Evolutionary conservation across 2,329 filamentous ascomycete species (phyloP), one percentile per base, ranked within the genome.

Genomic region (Venturia effusa): DNA sequence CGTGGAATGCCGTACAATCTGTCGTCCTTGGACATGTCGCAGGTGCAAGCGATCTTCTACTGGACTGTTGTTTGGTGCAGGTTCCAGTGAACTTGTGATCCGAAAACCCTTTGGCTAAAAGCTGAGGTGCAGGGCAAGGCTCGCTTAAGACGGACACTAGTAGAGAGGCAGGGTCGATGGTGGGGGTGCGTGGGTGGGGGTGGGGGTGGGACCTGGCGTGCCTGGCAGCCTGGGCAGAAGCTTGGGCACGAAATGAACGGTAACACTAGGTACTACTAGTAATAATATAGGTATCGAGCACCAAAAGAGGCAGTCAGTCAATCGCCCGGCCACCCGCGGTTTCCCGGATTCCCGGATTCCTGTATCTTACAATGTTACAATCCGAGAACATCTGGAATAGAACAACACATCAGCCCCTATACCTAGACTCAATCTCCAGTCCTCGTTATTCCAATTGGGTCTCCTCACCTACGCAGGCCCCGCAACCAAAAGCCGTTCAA

Each of bases 1-100:
- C 85, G 84, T 63, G 84, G 83, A 62, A 88, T 83, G 71, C 91
- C 91, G 75, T 97, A 97, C 17, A 97, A 83, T 67, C 86, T 78
- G 10, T 84, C 81, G 68, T 91, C 86, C 74, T 78, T 77, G 43
- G 68, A 63, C 67, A 71, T 70, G 54, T 15, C 11, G 27, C 27
- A 30, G 1, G 32, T 39, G n/a, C 24, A 17, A 13, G 37, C 13
- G 27, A 37, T 61, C 40, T 41, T 61, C 37, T n/a, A 4, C 13
- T 59, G 2, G 32, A 4, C 22, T 37, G 55, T 2, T 37, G 11
- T 3, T 37, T 30, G 51, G 15, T 30, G 15, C 11, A 64, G 19
- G 32, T 15, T n/a, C 15, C 41, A 8, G 37, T 6, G 37, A n/a
- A 22, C 10, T 22, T 10, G 22, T 11, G 45, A n/a, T 27, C 37